Percentiles rank a stretch among this genome's conserved stretches.
These are phyloP conservation scores for Russula sp. DNA, from an alignment of 768 basidiomycete genomes.

Conservation along the genomic window DNA sequence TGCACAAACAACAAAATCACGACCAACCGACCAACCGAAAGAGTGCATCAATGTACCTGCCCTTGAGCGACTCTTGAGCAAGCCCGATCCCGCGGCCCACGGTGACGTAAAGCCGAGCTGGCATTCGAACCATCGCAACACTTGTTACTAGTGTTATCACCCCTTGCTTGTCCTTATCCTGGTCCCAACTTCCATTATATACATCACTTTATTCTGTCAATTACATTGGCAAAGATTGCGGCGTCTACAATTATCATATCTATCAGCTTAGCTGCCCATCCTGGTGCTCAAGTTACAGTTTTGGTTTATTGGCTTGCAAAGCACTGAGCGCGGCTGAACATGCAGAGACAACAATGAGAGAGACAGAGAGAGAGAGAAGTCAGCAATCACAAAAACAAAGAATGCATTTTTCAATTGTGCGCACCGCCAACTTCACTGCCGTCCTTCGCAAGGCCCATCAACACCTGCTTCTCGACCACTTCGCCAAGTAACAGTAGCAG, in stretches of 20 bases:
- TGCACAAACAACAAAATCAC: no score
- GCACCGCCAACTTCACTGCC: conserved; percentile 96
- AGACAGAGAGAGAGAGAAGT: not conserved
- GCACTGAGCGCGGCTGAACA: conserved; percentile 80
- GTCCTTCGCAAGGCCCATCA: conserved; percentile 93
- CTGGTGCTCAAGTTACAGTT: not conserved
- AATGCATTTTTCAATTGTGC: conserved; percentile 33
- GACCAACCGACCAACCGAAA: not conserved
- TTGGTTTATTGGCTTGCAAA: conserved; percentile 53
- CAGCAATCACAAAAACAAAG: conserved; percentile 16
- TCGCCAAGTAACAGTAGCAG: conserved; percentile 73
- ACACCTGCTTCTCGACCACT: conserved; percentile 73
- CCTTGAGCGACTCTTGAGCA: no score
- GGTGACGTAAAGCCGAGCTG: no score
- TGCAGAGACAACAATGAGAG: not conserved
- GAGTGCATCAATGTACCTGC: no score
- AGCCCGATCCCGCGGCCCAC: no score
- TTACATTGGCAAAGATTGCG: no score
- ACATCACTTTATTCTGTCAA: no score
- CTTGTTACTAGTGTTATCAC: no score
- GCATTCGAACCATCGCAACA: no score
- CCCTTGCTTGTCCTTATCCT: no score
- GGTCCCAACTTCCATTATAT: no score
- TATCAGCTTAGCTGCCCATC: not conserved
- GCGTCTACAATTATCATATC: no score